A percentile compares a stretch with the other conserved stretches of the same genome.
These are phyloP conservation scores for Aspergillus vadensis DNA, from an alignment of 2,329 filamentous ascomycete genomes.

Conservation along the genomic window DNA sequence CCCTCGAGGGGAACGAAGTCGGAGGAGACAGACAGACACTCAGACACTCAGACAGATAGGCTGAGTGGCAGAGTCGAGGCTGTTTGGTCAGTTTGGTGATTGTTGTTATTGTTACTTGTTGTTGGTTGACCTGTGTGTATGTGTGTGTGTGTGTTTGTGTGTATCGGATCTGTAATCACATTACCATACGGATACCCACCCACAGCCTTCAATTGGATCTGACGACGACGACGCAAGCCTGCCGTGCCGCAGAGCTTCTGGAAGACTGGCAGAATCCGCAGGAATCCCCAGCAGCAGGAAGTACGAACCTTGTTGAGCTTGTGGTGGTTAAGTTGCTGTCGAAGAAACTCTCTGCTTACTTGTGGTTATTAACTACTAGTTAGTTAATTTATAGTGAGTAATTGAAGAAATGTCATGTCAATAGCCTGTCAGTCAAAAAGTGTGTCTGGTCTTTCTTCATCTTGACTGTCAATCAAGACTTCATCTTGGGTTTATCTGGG, in stretches of 20 bases:
- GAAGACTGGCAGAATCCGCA: conserved; percentile 22
- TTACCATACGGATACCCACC: background rate
- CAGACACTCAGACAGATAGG: too few relatives aligned
- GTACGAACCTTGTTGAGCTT: background rate
- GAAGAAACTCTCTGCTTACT: background rate
- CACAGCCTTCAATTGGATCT: background rate
- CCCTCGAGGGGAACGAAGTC: background rate
- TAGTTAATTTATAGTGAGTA: background rate
- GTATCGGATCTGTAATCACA: background rate
- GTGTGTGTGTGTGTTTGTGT: too few relatives aligned
- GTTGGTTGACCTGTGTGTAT: too few relatives aligned
- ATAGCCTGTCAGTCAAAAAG: too few relatives aligned
- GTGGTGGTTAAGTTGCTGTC: too few relatives aligned
- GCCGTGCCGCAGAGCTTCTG: conserved; percentile 26
- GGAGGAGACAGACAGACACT: background rate
- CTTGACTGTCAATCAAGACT: background rate
- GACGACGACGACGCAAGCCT: conserved; percentile 14
- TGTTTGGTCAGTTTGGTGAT: too few relatives aligned
- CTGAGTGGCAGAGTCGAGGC: too few relatives aligned
- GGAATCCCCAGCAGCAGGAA: background rate
- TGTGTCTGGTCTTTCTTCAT: too few relatives aligned
- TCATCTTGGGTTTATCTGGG: background rate
- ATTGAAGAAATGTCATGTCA: too few relatives aligned
- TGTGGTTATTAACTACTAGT: background rate
- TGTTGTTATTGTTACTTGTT: too few relatives aligned